Percentiles rank a stretch among this genome's conserved stretches.
Conservation (phyloP, 2,329 filamentous ascomycete genomes). For the Phaeosphaeriaceae sp. region DNA sequence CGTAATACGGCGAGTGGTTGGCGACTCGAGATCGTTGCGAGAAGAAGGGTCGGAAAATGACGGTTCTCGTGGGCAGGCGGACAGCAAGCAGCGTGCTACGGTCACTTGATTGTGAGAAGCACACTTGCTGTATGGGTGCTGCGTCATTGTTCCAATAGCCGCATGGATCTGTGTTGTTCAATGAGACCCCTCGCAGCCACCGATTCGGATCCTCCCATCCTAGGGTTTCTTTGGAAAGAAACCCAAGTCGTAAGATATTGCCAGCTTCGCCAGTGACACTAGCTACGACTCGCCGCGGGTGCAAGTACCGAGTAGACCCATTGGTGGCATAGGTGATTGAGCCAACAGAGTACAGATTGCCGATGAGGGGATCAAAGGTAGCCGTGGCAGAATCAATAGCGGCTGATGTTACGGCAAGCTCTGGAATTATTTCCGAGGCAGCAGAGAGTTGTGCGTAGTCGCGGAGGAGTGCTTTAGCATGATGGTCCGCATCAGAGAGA, state of each 20-base stretch:
- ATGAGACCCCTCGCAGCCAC: constrained; percentile 48
- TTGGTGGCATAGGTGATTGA: constrained; percentile 57
- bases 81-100: constrained; percentile 58
- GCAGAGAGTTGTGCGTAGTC: constrained; percentile 33
- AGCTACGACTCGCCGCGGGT: constrained; percentile 36
- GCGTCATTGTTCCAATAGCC: constrained; percentile 63
- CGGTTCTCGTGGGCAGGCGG: constrained; percentile 54
- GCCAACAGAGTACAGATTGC: constrained; percentile 63
- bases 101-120: constrained; percentile 56
- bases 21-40: constrained; percentile 18
- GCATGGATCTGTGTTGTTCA: constrained; percentile 53
- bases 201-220: constrained; percentile 55
- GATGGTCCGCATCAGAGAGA: constrained; percentile 8
- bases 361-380: constrained; percentile 50
- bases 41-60: constrained; percentile 54
- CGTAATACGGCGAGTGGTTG: constrained; percentile 22
- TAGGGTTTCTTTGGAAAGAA: constrained; percentile 59
- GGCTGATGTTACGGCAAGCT: constrained; percentile 32
- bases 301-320: constrained; percentile 36
- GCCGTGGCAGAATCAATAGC: constrained; percentile 38
- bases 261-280: constrained; percentile 62
- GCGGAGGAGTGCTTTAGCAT: constrained; percentile 23
- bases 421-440: constrained; percentile 26
- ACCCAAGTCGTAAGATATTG: constrained; percentile 64
- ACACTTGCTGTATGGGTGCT: constrained; percentile 62